A percentile compares a stretch with the other conserved stretches of the same genome.
Evolutionary conservation across 305 asterid genomes (phyloP).

Genomic region (Solanum hybrid): DNA sequence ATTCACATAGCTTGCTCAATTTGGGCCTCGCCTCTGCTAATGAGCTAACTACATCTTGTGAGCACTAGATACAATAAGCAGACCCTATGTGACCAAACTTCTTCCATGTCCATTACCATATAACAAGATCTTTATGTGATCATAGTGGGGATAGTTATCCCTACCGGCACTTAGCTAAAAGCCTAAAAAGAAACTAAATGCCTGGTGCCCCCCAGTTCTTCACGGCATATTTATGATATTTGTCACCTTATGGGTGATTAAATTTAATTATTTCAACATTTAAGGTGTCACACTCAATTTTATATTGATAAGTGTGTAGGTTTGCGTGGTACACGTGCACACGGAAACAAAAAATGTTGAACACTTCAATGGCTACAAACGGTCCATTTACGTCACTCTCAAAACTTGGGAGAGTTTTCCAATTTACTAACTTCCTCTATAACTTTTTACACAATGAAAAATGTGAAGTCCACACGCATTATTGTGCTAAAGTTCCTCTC

Average conservation of each 20-base stretch:
- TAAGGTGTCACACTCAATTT: background rate
- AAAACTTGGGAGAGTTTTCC: conserved; percentile 5
- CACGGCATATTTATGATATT: background rate
- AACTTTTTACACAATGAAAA: background rate
- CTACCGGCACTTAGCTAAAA: background rate
- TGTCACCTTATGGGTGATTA: background rate
- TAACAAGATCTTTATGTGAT: background rate
- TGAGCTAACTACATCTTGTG: background rate
- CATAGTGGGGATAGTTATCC: background rate
- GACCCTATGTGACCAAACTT: background rate
- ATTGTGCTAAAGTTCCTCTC: background rate
- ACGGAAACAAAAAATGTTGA: background rate
- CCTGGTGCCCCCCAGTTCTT: background rate
- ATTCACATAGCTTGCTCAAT: background rate
- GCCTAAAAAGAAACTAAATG: background rate
- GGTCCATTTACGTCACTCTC: background rate
- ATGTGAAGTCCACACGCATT: background rate
- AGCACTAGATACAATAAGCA: background rate
- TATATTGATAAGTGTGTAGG: background rate
- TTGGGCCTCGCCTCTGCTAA: background rate
- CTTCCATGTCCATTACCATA: background rate
- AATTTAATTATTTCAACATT: background rate
- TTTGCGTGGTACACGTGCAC: background rate
- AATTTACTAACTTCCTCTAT: background rate
- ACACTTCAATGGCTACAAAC: background rate